Evolutionary conservation across 768 basidiomycete species (phyloP).

Genomic region (Pleurotus platypus): DNA sequence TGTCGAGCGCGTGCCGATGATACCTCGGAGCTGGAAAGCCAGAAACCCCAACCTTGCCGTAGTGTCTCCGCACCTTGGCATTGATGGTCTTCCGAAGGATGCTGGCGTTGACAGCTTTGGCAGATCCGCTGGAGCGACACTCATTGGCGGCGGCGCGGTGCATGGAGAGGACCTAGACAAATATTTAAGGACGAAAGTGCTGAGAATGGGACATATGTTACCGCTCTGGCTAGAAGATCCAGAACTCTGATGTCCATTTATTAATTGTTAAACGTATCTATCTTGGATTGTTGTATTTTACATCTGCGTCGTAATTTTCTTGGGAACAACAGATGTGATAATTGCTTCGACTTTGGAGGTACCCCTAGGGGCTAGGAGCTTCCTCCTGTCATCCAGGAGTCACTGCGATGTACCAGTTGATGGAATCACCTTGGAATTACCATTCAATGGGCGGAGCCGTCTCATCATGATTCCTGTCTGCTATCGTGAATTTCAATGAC

Average conservation of each 20-base stretch:
- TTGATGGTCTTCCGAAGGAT: slow-evolving; percentile 18
- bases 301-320: no score
- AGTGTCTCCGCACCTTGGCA: slow-evolving; percentile 14
- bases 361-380: no score
- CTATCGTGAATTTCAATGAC: no score
- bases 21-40: slow-evolving; percentile 83
- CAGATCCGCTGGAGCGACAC: slow-evolving; percentile 60
- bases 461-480: no score
- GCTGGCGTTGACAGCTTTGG: slow-evolving; percentile 27
- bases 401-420: no score
- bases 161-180: slow-evolving; percentile 87
- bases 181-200: slow-evolving; percentile 94
- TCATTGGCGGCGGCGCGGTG: slow-evolving; percentile 76
- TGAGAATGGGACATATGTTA: slow-evolving; percentile 95
- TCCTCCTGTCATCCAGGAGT: no score
- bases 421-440: no score
- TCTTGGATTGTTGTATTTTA: no score
- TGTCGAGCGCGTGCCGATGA: slow-evolving; percentile 87
- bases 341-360: no score
- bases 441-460: no score
- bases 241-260: slow-evolving; percentile 9
- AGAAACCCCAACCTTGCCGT: slow-evolving; percentile 29
- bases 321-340: no score
- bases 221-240: slow-evolving; percentile 48
- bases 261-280: no score